phyloP scores from a whole-genome alignment of 305 asterid species.

The Ilex paraguariensis region DNA sequence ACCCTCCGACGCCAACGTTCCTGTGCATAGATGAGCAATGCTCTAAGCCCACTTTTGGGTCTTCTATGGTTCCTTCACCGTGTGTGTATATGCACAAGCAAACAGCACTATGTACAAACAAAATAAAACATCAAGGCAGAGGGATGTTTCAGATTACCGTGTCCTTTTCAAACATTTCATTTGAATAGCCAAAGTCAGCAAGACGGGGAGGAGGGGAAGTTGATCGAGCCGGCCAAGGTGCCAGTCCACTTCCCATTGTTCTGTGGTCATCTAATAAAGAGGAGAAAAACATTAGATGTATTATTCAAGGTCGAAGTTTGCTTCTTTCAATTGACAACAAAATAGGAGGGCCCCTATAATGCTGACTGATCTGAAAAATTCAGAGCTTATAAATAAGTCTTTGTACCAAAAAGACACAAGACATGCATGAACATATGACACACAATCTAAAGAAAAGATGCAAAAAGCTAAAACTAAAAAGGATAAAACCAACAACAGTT shows the following conservation, averaged over 20 bases:
- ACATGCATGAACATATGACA: too few relatives aligned
- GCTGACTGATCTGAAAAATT: too few relatives aligned
- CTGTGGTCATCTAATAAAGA: conserved; percentile 67
- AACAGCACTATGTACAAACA: neutral
- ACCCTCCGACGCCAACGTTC: conserved; percentile 83
- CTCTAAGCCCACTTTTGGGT: conserved; percentile 7
- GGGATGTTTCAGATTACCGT: conserved; percentile 41
- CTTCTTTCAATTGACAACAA: too few relatives aligned
- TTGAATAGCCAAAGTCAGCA: conserved; percentile 91
- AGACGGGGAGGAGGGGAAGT: conserved; percentile 91
- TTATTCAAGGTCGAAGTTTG: too few relatives aligned
- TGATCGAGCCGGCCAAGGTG: conserved; percentile 94
- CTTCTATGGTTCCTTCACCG: neutral
- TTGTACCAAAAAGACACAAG: too few relatives aligned
- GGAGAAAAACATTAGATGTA: neutral
- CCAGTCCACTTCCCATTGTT: conserved; percentile 72
- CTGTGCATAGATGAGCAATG: conserved; percentile 31
- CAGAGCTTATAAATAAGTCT: too few relatives aligned
- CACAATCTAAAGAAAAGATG: too few relatives aligned
- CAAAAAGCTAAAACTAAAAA: too few relatives aligned
- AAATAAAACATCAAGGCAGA: neutral
- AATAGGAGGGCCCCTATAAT: too few relatives aligned
- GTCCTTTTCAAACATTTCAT: conserved; percentile 82
- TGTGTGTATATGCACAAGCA: conserved; percentile 3
- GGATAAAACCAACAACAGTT: too few relatives aligned